Evolutionary conservation across 192 early-diverging fungal genomes (phyloP).

Genomic region (Hyaloraphidium curvatum): DNA sequence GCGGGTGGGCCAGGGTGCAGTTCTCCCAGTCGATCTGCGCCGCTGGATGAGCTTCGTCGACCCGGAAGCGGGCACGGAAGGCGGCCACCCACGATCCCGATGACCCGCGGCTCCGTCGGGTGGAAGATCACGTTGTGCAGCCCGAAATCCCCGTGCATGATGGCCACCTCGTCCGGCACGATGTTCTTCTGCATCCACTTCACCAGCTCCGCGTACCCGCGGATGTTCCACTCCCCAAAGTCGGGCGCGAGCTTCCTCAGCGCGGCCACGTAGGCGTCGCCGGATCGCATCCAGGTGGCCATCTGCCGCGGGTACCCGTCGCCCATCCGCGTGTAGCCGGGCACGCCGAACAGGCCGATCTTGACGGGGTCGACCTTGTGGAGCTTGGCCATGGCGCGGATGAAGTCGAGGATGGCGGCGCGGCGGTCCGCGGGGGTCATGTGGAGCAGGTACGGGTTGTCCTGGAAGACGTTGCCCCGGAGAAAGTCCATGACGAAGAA

Average conservation of each 20-base stretch:
- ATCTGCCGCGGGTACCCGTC: neutral
- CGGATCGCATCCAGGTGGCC: neutral
- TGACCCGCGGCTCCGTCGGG: neutral
- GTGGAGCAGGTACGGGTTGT: neutral
- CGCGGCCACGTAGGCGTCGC: neutral
- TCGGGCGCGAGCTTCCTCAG: too few species aligned
- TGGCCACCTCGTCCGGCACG: neutral
- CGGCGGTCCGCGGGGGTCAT: neutral
- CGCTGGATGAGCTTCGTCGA: too few species aligned
- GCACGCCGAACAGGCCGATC: slow-evolving; percentile 33
- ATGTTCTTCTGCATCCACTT: slow-evolving; percentile 2
- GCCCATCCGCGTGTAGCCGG: neutral
- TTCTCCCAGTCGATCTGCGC: too few species aligned
- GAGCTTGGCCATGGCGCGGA: slow-evolving; percentile 50
- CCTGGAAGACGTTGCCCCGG: slow-evolving; percentile 60
- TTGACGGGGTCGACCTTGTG: slow-evolving; percentile 47
- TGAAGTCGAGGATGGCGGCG: too few species aligned
- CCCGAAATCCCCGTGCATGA: neutral
- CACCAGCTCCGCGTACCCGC: neutral
- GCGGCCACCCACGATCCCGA: slow-evolving; percentile 4
- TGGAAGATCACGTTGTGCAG: slow-evolving; percentile 1
- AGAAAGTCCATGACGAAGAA: slow-evolving; percentile 97
- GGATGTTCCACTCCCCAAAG: neutral
- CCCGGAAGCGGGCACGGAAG: slow-evolving; percentile 34
- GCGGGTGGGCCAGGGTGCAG: neutral